Conservation (phyloP, 106 monocot species). For the Phalaenopsis equestris region DNA sequence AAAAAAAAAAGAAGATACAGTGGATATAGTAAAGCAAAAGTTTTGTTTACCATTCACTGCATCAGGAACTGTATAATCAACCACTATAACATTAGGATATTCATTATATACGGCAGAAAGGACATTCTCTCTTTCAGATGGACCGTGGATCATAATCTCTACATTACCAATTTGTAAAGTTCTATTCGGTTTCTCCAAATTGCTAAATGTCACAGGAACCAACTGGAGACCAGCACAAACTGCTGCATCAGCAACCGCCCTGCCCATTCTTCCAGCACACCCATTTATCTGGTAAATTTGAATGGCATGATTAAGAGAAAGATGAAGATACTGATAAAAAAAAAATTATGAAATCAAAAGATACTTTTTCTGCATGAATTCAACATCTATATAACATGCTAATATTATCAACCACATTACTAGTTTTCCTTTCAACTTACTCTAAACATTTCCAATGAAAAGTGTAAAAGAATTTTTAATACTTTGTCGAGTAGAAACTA, state of each 20-base stretch:
- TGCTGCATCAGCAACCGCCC: constrained; percentile 39
- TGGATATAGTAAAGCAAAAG: constrained; percentile 1
- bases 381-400: neutral
- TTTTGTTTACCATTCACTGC: constrained; percentile 40
- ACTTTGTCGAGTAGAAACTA: neutral
- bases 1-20: neutral
- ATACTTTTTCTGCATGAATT: neutral
- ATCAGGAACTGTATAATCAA: constrained; percentile 67
- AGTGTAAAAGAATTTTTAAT: neutral
- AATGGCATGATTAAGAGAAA: neutral
- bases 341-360: neutral
- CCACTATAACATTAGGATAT: constrained; percentile 61
- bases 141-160: constrained; percentile 47
- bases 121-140: constrained; percentile 49
- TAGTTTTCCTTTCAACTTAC: neutral
- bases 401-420: neutral
- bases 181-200: constrained; percentile 29
- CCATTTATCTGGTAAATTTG: constrained; percentile 29
- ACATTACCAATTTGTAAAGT: constrained; percentile 40
- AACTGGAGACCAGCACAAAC: constrained; percentile 36
- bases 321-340: neutral
- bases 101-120: constrained; percentile 53
- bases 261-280: constrained; percentile 49
- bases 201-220: constrained; percentile 57
- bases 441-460: constrained; percentile 3